These are phyloP conservation scores for Penicillium arizonense DNA, from an alignment of 495 filamentous ascomycete species.

Conservation along the genomic window DNA sequence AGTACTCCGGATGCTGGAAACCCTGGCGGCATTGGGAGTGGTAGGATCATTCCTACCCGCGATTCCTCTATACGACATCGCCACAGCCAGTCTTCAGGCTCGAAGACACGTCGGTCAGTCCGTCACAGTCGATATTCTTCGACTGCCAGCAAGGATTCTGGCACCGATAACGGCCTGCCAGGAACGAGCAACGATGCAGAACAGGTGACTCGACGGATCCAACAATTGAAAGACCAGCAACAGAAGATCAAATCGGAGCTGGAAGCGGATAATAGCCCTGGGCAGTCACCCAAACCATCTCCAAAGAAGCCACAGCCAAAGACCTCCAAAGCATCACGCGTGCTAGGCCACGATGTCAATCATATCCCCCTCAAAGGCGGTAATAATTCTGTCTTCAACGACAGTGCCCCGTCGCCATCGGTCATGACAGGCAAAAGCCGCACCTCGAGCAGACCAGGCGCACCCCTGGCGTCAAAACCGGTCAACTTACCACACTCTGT, in stretches of 20 bases:
- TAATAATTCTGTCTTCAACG: constrained; percentile 39
- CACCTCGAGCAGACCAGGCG: constrained; percentile 46
- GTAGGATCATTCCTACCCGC: constrained; percentile 59
- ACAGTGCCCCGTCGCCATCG: constrained; percentile 68
- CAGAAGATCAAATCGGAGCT: constrained; percentile 42
- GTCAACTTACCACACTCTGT: constrained; percentile 40
- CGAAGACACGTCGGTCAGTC: constrained; percentile 33
- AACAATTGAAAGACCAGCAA: constrained; percentile 52
- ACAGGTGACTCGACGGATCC: constrained; percentile 48
- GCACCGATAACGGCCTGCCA: constrained; percentile 30
- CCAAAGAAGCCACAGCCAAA: constrained; percentile 23
- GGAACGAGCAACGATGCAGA: constrained; percentile 39
- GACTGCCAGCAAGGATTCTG: constrained; percentile 36
- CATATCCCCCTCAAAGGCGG: constrained; percentile 8
- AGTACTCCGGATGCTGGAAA: constrained; percentile 30
- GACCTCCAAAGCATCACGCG: constrained; percentile 3
- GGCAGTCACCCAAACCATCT: constrained; percentile 28
- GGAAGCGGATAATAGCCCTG: constrained; percentile 35
- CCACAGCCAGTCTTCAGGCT: constrained; percentile 41
- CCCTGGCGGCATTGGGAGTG: constrained; percentile 46
- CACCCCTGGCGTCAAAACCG: constrained; percentile 42
- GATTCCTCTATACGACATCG: constrained; percentile 64
- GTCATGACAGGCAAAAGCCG: constrained; percentile 54
- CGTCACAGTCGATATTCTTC: constrained; percentile 43
- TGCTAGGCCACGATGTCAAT: constrained; percentile 4